phyloP scores from a whole-genome alignment of 495 filamentous ascomycete genomes.

The Pyronema omphalodes region DNA sequence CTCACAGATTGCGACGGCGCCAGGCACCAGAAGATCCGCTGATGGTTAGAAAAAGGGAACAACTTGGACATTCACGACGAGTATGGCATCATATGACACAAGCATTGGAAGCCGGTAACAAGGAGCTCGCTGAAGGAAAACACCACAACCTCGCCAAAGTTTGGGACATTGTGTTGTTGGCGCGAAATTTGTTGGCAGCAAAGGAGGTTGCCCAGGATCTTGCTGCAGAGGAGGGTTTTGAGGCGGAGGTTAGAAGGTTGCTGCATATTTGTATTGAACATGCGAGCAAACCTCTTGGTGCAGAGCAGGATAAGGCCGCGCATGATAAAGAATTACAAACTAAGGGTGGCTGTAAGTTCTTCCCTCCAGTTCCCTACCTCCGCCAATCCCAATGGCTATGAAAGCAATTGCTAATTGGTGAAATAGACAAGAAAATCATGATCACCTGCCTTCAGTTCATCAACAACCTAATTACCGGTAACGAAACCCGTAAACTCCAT shows the following conservation, averaged over 20 bases:
- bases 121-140: constrained; percentile 31
- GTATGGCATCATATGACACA: constrained; percentile 41
- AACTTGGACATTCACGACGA: constrained; percentile 34
- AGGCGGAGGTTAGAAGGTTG: constrained; percentile 47
- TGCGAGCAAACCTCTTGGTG: constrained; percentile 31
- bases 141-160: constrained; percentile 28
- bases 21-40: background rate
- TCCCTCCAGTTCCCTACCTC: background rate
- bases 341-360: constrained; percentile 16
- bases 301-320: constrained; percentile 25
- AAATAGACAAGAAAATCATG: constrained; percentile 47
- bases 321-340: constrained; percentile 21
- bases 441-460: constrained; percentile 57
- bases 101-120: constrained; percentile 37
- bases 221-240: constrained; percentile 44
- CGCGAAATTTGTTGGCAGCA: constrained; percentile 47
- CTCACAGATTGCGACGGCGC: background rate
- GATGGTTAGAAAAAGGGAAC: constrained; percentile 27
- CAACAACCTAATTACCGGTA: constrained; percentile 56
- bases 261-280: constrained; percentile 54
- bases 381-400: background rate
- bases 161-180: constrained; percentile 45
- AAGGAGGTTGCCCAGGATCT: constrained; percentile 52
- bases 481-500: constrained; percentile 56
- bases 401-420: background rate